Percentiles rank a stretch among this genome's conserved stretches.
Conservation (phyloP, 768 basidiomycete genomes). For the Nevesoporus exiguus region DNA sequence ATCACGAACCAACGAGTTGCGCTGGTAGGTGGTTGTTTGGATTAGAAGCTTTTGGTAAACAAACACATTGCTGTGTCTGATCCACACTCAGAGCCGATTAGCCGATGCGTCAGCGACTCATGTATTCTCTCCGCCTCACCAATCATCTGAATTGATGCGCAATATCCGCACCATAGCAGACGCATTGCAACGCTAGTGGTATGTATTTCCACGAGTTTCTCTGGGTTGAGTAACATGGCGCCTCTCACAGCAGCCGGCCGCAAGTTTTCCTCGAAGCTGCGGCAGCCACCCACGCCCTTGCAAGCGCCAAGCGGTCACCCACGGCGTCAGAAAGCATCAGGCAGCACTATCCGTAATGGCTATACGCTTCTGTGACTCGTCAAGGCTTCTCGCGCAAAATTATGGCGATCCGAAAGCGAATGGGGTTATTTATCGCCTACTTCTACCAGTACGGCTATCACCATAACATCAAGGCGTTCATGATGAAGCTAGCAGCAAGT, state of each 20-base stretch:
- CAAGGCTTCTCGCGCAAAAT: not conserved
- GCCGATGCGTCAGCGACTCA: slow-evolving; percentile 14
- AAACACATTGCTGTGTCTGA: slow-evolving; percentile 15
- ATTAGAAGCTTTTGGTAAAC: slow-evolving; percentile 27
- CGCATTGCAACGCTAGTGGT: slow-evolving; percentile 10
- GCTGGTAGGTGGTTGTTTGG: slow-evolving; percentile 26
- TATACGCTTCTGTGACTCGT: not conserved
- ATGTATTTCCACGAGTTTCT: slow-evolving; percentile 17
- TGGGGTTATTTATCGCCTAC: not conserved
- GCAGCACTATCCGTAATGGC: not conserved
- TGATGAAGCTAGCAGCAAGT: slow-evolving; percentile 1
- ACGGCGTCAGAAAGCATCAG: not conserved
- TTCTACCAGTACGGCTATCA: slow-evolving; percentile 1
- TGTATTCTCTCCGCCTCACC: slow-evolving; percentile 1
- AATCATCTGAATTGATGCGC: slow-evolving; percentile 17
- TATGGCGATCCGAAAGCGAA: slow-evolving; percentile 7
- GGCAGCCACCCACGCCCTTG: slow-evolving; percentile 3
- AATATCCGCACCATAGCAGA: slow-evolving; percentile 28
- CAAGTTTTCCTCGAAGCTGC: slow-evolving; percentile 24
- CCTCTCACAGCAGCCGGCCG: slow-evolving; percentile 22
- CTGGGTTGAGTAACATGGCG: slow-evolving; percentile 11
- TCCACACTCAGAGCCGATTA: slow-evolving; percentile 21
- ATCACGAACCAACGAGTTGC: not conserved
- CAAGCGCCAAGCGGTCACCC: slow-evolving; percentile 3
- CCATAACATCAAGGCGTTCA: not conserved